A percentile compares a stretch with the other conserved stretches of the same genome.
Conservation (phyloP, 2,329 filamentous ascomycete genomes). For the Phaeosphaeriaceae sp. region DNA sequence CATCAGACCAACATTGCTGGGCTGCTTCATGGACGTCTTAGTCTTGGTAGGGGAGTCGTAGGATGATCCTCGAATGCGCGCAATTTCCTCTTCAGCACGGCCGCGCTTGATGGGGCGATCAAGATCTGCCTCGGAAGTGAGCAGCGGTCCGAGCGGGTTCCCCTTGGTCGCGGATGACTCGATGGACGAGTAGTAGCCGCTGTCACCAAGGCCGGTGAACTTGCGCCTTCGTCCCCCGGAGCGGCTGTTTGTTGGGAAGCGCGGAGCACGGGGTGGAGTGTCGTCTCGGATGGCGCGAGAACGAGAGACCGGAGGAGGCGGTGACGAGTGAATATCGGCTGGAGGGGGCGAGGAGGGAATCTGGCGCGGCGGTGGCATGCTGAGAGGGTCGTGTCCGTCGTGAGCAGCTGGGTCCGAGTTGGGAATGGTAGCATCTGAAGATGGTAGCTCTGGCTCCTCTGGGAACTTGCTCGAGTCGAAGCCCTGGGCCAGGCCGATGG, state of each 20-base stretch:
- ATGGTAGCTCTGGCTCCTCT: slow-evolving; percentile 56
- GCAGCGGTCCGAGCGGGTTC: slow-evolving; percentile 67
- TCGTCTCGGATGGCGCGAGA: slow-evolving; percentile 64
- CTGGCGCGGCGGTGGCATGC: slow-evolving; percentile 53
- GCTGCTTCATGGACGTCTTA: slow-evolving; percentile 62
- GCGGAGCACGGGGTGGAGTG: slow-evolving; percentile 76
- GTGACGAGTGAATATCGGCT: slow-evolving; percentile 84
- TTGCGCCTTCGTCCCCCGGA: slow-evolving; percentile 73
- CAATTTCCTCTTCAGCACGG: slow-evolving; percentile 94
- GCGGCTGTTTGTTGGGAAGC: slow-evolving; percentile 68
- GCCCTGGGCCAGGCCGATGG: slow-evolving; percentile 50
- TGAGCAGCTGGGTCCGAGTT: slow-evolving; percentile 59
- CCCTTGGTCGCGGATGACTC: slow-evolving; percentile 87
- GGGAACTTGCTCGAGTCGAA: slow-evolving; percentile 60
- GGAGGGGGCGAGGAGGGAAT: slow-evolving; percentile 74
- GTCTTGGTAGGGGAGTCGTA: slow-evolving; percentile 87
- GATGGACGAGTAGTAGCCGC: slow-evolving; percentile 94
- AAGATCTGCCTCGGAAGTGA: slow-evolving; percentile 76
- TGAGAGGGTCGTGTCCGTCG: slow-evolving; percentile 53
- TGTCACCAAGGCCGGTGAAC: slow-evolving; percentile 83
- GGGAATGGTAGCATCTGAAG: slow-evolving; percentile 60
- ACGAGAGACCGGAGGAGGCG: slow-evolving; percentile 79
- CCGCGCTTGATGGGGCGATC: slow-evolving; percentile 87
- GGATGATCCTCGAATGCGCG: slow-evolving; percentile 87
- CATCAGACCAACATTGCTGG: slow-evolving; percentile 37